phyloP scores from a whole-genome alignment of 2,329 filamentous ascomycete species.

The Epicoccum nigrum region DNA sequence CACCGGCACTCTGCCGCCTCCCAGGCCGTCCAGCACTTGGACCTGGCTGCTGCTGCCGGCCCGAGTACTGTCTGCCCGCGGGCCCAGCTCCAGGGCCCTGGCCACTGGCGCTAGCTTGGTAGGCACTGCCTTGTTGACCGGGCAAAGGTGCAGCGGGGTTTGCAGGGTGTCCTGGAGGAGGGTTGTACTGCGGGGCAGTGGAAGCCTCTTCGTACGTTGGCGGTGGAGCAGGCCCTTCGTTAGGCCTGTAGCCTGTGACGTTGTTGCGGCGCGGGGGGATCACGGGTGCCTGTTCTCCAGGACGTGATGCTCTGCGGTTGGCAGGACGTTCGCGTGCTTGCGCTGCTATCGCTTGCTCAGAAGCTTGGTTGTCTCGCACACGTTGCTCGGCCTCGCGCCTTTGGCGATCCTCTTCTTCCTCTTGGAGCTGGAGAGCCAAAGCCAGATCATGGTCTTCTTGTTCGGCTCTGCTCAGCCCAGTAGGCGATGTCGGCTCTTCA shows the following conservation, averaged over 20 bases:
- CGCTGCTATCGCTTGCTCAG: conserved; percentile 70
- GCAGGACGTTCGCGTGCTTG: conserved; percentile 30
- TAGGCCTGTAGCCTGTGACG: conserved; percentile 43
- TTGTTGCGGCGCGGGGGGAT: conserved; percentile 54
- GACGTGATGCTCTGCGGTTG: conserved; percentile 36
- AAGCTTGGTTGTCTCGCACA: conserved; percentile 70
- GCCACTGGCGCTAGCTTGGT: conserved; percentile 24
- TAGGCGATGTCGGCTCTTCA: conserved; percentile 32
- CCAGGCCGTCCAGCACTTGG: conserved; percentile 25
- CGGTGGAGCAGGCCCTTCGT: conserved; percentile 61
- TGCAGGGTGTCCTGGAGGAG: conserved; percentile 54
- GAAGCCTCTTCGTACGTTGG: conserved; percentile 71
- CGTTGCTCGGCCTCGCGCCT: conserved; percentile 64
- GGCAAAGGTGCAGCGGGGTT: conserved; percentile 44
- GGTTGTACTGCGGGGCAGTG: conserved; percentile 61
- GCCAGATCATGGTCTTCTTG: conserved; percentile 85
- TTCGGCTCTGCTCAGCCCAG: conserved; percentile 62
- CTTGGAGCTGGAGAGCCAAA: conserved; percentile 88
- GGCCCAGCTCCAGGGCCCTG: conserved; percentile 21
- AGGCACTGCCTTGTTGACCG: conserved; percentile 35
- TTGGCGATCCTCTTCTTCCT: conserved; percentile 86
- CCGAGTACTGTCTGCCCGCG: conserved; percentile 20
- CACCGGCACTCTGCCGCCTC: conserved; percentile 33
- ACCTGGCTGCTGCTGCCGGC: conserved; percentile 20
- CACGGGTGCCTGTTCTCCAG: conserved; percentile 48